Evolutionary conservation across 1,139 yeast genomes (phyloP).

Genomic region (Pichia inconspicua): DNA sequence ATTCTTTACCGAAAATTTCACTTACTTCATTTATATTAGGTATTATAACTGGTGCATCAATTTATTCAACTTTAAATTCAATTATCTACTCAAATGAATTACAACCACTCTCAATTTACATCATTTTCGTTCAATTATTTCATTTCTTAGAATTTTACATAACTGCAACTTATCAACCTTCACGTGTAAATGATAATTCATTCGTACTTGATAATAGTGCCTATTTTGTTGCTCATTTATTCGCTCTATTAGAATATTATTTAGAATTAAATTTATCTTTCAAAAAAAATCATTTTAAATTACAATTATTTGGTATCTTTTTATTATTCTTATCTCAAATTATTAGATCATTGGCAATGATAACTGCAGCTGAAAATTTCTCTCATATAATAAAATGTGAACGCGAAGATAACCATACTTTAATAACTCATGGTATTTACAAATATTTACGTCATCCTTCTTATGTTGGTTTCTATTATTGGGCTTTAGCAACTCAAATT

Average conservation of each 20-base stretch:
- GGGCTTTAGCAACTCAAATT: conserved; percentile 85
- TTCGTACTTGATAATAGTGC: conserved; percentile 64
- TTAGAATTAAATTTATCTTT: conserved; percentile 35
- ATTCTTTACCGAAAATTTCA: conserved; percentile 24
- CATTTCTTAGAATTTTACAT: conserved; percentile 76
- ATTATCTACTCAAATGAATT: conserved; percentile 13
- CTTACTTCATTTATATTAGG: conserved; percentile 30
- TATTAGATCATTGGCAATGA: conserved; percentile 70
- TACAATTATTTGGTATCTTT: conserved; percentile 36
- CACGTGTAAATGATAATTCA: conserved; percentile 63
- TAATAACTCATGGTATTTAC: conserved; percentile 74
- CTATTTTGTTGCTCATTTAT: conserved; percentile 55
- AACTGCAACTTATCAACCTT: conserved; percentile 66
- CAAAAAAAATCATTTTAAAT: conserved; percentile 11
- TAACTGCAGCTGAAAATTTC: conserved; percentile 81
- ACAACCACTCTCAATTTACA: conserved; percentile 36
- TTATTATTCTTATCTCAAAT: conserved; percentile 54
- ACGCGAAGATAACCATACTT: conserved; percentile 46
- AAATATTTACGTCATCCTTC: conserved; percentile 71
- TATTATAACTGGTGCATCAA: conserved; percentile 30
- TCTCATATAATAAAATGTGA: conserved; percentile 65
- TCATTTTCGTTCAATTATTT: conserved; percentile 49
- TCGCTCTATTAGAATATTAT: conserved; percentile 43
- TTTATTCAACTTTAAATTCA: conserved; percentile 29
- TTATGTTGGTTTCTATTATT: conserved; percentile 84